Base-by-base conservation (phyloP, 202 grass and related monocot genomes). In the Bolboschoenoplectus hybrid region DNA sequence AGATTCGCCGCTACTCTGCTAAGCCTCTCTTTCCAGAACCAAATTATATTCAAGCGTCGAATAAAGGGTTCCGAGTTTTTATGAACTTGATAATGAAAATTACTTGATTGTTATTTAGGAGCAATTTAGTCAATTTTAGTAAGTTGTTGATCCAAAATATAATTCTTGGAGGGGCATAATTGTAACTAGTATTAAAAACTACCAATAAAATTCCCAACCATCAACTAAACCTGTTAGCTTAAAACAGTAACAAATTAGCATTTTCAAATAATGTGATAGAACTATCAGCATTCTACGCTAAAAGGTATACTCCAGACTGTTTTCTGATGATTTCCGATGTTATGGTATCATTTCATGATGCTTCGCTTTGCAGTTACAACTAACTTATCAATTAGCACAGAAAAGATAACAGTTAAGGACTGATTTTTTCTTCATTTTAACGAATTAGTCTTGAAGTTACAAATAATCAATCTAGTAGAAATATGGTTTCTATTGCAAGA, bases 251-350 rank as follows among this genome's bases (percentile, higher is more conserved):
- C 34, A 67, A 67, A 67, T 73, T 73, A 50, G 7, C 44, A 74
- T 50, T 51, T 51, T 74, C 71, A 74, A 71, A 74, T 74, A 74
- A 43, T 71, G 19, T 51, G n/a, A 74, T 74, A 12, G 20, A 74
- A 74, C 9, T 49, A 51, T 51, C 19, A 50, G 40, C 9, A 74
- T 50, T 74, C 19, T 34, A 74, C 7, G 5, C 43, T 51, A 32
- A 74, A 26, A 74, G 4, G 45, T 3, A 51, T 51, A 34, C 36
- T 7, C 12, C 36, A 40, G 41, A 71, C 5, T 6, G 14, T 43
- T 46, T 46, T 16, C 6, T 38, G 39, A 70, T 70, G 67, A 70
- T 63, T 70, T 44, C 45, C 12, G 9, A 49, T 74, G 44, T 74
- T n/a, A 45, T 17, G 34, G 2, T 41, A 68, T 3, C 9, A 68